Conservation (phyloP, 164 flowering plant genomes). For the Chimonanthus salicifolius region DNA sequence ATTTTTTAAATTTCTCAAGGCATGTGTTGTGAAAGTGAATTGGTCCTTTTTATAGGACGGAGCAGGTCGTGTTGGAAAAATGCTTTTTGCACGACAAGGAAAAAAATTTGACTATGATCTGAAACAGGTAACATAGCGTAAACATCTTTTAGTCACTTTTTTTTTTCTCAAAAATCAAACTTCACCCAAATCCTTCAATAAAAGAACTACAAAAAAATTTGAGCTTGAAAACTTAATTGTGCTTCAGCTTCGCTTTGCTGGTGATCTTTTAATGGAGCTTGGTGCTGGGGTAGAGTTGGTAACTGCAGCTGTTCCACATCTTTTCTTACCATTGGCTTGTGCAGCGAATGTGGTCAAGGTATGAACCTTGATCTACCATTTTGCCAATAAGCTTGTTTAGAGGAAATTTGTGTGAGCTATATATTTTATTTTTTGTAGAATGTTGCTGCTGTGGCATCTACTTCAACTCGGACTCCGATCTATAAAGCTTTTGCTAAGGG, state of each 20-base stretch:
- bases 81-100: conserved; percentile 94
- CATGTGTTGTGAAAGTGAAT: not conserved
- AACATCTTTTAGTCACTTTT: not conserved
- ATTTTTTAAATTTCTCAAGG: too few species aligned
- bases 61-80: conserved; percentile 97
- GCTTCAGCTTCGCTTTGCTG: conserved; percentile 82
- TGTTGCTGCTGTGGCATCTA: conserved; percentile 96
- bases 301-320: conserved; percentile 90
- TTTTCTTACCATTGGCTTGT: conserved; percentile 97
- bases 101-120: conserved; percentile 97
- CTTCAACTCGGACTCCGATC: conserved; percentile 97
- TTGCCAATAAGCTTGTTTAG: not conserved
- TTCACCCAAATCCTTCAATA: not conserved
- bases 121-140: conserved; percentile 57
- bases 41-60: conserved; percentile 60
- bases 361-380: conserved; percentile 5
- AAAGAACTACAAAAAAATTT: not conserved
- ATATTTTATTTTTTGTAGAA: conserved; percentile 41
- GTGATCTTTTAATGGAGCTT: conserved; percentile 96
- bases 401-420: conserved; percentile 3
- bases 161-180: not conserved
- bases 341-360: conserved; percentile 97
- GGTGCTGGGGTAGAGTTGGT: conserved; percentile 97
- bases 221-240: not conserved
- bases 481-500: conserved; percentile 99